Percentiles rank a stretch among this genome's conserved stretches.
These are phyloP conservation scores for Aphanomyces astaci DNA, from an alignment of 352 stramenopile genomes.

Conservation along the genomic window DNA sequence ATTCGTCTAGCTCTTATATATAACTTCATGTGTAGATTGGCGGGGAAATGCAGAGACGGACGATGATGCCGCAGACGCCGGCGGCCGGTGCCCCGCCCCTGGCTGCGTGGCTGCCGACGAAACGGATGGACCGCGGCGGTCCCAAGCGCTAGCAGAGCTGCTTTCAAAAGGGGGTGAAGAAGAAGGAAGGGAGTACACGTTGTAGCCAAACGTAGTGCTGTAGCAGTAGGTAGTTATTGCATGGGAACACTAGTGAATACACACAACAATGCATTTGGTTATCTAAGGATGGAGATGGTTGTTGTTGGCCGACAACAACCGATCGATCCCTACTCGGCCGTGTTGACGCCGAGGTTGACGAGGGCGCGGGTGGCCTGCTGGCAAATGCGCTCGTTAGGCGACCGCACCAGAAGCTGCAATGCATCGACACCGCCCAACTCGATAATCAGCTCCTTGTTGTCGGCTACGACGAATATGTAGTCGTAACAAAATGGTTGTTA, in stretches of 20 bases:
- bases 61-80: constrained; percentile 75
- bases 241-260: no score
- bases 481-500: neutral
- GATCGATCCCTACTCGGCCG: constrained; percentile 60
- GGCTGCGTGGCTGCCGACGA: constrained; percentile 72
- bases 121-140: constrained; percentile 74
- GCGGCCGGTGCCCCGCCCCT: constrained; percentile 35
- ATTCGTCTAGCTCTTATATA: neutral
- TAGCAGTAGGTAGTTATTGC: no score
- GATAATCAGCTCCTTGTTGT: constrained; percentile 87
- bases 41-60: constrained; percentile 79
- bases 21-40: constrained; percentile 51
- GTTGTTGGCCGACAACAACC: neutral
- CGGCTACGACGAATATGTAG: constrained; percentile 32
- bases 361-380: constrained; percentile 80
- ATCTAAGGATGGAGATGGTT: no score
- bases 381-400: constrained; percentile 82
- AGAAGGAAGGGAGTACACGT: constrained; percentile 34
- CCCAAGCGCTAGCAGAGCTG: constrained; percentile 56
- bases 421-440: constrained; percentile 73
- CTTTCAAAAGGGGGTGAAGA: no score
- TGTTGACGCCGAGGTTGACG: constrained; percentile 81
- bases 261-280: no score
- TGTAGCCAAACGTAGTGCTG: no score
- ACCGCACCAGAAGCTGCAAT: constrained; percentile 68